These are phyloP conservation scores for Theileria annulata DNA, from an alignment of 169 alveolate genomes.

Conservation along the genomic window DNA sequence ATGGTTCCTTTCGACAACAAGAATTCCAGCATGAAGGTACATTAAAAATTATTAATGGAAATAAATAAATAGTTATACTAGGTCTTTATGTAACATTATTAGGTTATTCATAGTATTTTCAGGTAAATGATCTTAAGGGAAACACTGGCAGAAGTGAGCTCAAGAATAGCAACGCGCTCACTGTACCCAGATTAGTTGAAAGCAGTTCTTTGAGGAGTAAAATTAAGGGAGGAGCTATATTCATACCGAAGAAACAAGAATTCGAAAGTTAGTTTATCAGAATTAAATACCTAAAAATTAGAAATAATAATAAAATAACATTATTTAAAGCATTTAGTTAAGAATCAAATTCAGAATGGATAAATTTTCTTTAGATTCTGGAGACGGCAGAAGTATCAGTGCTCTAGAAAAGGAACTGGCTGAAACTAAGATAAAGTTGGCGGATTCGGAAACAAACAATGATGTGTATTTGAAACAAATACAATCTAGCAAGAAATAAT, in stretches of 20 bases:
- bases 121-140: background rate
- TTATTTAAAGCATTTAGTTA: too few species aligned
- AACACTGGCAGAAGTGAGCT: background rate
- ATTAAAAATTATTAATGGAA: background rate
- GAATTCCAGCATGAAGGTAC: background rate
- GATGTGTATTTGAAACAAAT: slow-evolving; percentile 34
- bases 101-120: background rate
- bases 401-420: slow-evolving; percentile 55
- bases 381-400: slow-evolving; percentile 9
- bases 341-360: background rate
- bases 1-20: background rate
- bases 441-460: slow-evolving; percentile 66
- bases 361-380: background rate
- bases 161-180: background rate
- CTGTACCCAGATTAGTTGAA: background rate
- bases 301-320: too few species aligned
- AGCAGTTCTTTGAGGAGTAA: background rate
- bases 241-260: background rate
- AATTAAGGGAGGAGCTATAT: background rate
- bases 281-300: background rate
- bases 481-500: background rate
- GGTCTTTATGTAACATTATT: background rate
- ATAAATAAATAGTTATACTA: too few species aligned
- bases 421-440: slow-evolving; percentile 63
- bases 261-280: background rate